Conservation (phyloP, 176 grass and related monocot species). For the Carex myosuroides region DNA sequence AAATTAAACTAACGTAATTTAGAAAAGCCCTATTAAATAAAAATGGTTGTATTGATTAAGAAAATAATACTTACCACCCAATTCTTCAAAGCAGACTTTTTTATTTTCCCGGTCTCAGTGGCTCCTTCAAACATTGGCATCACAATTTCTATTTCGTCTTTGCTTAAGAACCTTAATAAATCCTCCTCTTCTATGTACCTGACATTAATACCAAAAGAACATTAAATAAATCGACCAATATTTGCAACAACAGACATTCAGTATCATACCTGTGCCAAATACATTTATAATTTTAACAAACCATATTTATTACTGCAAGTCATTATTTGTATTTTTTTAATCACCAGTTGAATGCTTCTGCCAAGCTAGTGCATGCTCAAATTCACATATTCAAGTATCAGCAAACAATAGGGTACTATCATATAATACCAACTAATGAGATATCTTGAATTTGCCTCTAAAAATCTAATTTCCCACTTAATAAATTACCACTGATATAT, state of each 20-base stretch:
- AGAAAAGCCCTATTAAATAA: conserved; percentile 1
- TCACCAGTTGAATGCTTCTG: background rate
- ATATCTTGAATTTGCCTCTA: background rate
- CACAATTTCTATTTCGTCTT: conserved; percentile 53
- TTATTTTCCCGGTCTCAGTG: conserved; percentile 58
- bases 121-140: conserved; percentile 94
- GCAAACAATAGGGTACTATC: background rate
- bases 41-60: background rate
- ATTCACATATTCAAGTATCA: background rate
- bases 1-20: background rate
- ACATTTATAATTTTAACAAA: background rate
- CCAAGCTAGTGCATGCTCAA: background rate
- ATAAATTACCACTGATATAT: background rate
- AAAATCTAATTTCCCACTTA: background rate
- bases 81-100: conserved; percentile 83
- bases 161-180: conserved; percentile 77
- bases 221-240: background rate
- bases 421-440: background rate
- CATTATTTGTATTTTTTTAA: background rate
- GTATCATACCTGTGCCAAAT: background rate
- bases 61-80: conserved; percentile 73
- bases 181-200: conserved; percentile 83
- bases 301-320: background rate
- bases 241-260: background rate
- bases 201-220: conserved; percentile 14